A percentile compares a stretch with the other conserved stretches of the same genome.
These are phyloP conservation scores for Rhodocollybia butyracea DNA, from an alignment of 768 basidiomycete species.

Conservation along the genomic window DNA sequence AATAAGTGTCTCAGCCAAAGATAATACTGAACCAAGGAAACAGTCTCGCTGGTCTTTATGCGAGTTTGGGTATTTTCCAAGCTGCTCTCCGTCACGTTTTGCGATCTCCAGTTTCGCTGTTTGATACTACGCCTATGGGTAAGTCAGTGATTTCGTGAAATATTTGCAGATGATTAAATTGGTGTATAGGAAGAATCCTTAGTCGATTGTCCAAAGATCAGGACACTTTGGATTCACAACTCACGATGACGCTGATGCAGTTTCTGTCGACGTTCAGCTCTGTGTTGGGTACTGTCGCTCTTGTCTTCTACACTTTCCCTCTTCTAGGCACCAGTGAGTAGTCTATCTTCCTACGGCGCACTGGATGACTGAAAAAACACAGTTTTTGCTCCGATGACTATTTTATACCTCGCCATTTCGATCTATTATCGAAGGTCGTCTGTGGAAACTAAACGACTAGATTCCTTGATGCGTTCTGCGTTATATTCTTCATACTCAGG, in stretches of 20 bases:
- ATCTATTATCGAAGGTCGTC: conserved; percentile 35
- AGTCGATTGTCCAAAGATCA: conserved; percentile 65
- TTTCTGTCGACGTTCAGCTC: conserved; percentile 6
- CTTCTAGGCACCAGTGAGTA: conserved; percentile 30
- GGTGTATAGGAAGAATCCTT: conserved; percentile 48
- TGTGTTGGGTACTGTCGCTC: conserved; percentile 32
- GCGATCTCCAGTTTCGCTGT: conserved; percentile 62
- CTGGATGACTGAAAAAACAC: too few species aligned
- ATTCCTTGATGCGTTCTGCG: conserved; percentile 34
- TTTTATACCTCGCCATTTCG: conserved; percentile 32
- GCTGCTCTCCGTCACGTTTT: conserved; percentile 54
- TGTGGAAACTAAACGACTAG: conserved; percentile 37
- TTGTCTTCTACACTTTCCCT: conserved; percentile 37
- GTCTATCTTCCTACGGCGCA: too few species aligned
- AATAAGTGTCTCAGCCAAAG: too few species aligned
- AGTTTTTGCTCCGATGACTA: conserved; percentile 30
- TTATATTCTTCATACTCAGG: conserved; percentile 33
- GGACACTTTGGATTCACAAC: conserved; percentile 50
- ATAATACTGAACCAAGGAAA: too few species aligned
- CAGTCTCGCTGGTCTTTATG: conserved; percentile 37
- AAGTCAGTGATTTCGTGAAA: conserved; percentile 7
- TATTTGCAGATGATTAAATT: background rate
- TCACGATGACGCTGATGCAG: conserved; percentile 25
- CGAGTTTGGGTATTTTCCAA: conserved; percentile 51
- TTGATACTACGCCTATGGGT: conserved; percentile 73